These are phyloP conservation scores for Prunus yedoensis DNA, from an alignment of 331 rosid genomes.

Conservation along the genomic window DNA sequence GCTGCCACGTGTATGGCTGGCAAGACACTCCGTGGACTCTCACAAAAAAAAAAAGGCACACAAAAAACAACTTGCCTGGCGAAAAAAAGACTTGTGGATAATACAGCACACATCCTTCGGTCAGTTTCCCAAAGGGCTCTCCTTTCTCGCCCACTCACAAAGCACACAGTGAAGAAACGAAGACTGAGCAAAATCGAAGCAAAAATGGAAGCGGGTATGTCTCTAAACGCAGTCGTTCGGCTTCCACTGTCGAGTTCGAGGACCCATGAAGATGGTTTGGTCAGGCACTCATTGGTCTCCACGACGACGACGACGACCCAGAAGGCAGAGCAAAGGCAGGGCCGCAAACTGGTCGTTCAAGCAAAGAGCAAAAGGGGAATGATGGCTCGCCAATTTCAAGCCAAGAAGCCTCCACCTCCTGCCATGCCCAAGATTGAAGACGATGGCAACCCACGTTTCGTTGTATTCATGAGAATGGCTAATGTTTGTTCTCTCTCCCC, in stretches of 20 bases:
- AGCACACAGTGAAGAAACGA: not conserved
- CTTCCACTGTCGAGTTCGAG: conserved; percentile 54
- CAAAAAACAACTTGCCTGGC: not conserved
- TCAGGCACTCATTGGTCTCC: conserved; percentile 56
- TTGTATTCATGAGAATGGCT: conserved; percentile 86
- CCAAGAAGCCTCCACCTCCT: conserved; percentile 57
- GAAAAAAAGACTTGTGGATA: not conserved
- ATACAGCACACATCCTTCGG: not conserved
- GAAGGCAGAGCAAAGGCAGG: conserved; percentile 25
- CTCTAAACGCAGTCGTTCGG: conserved; percentile 68
- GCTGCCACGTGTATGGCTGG: conserved; percentile 19
- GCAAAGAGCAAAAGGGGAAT: conserved; percentile 87
- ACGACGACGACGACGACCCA: conserved; percentile 26
- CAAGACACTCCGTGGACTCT: not conserved
- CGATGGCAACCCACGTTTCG: conserved; percentile 87
- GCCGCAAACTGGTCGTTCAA: conserved; percentile 45
- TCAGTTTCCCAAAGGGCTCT: not conserved
- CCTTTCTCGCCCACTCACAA: not conserved
- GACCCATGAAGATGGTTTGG: conserved; percentile 38
- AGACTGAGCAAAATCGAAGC: not conserved
- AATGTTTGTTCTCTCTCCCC: conserved; percentile 38
- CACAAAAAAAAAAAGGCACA: too few relatives aligned
- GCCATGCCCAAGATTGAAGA: conserved; percentile 90
- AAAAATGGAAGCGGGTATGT: conserved; percentile 69
- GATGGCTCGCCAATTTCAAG: conserved; percentile 66